phyloP scores from a whole-genome alignment of 495 filamentous ascomycete species.

The Penicillium paradoxum region DNA sequence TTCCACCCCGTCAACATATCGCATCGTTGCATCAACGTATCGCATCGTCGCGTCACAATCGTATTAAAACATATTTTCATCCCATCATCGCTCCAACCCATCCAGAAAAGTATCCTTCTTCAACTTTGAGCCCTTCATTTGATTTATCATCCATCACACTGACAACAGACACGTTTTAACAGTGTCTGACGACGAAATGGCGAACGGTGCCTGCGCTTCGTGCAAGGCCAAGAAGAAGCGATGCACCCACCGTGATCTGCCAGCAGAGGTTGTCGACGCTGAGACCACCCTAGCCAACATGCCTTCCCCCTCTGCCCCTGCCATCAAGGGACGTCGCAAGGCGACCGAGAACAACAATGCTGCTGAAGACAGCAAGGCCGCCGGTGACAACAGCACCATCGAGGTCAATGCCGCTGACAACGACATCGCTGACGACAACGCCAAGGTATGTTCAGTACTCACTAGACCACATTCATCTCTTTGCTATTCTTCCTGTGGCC shows the following conservation, averaged over 20 bases:
- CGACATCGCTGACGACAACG: not conserved
- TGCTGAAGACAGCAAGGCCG: not conserved
- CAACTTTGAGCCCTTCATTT: not conserved
- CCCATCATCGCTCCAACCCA: not conserved
- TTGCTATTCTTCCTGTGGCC: not conserved
- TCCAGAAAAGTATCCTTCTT: not conserved
- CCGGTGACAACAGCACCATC: not conserved
- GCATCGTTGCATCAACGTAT: not conserved
- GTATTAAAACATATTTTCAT: not conserved
- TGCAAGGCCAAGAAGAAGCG: slow-evolving; percentile 21
- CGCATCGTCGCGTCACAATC: not conserved
- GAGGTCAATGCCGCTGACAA: not conserved
- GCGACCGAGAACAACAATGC: not conserved
- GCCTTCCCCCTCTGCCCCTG: not conserved
- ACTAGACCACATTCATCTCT: not conserved
- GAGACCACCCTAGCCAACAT: not conserved
- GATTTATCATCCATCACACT: not conserved
- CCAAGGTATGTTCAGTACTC: not conserved
- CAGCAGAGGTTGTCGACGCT: not conserved
- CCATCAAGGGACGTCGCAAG: not conserved
- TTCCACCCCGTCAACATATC: not conserved
- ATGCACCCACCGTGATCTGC: slow-evolving; percentile 8
- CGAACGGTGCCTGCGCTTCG: slow-evolving; percentile 8
- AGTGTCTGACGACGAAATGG: slow-evolving; percentile 9
- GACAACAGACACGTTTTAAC: not conserved